These are phyloP conservation scores for Xylaria hypoxylon DNA, from an alignment of 2,329 filamentous ascomycete species.

Conservation along the genomic window DNA sequence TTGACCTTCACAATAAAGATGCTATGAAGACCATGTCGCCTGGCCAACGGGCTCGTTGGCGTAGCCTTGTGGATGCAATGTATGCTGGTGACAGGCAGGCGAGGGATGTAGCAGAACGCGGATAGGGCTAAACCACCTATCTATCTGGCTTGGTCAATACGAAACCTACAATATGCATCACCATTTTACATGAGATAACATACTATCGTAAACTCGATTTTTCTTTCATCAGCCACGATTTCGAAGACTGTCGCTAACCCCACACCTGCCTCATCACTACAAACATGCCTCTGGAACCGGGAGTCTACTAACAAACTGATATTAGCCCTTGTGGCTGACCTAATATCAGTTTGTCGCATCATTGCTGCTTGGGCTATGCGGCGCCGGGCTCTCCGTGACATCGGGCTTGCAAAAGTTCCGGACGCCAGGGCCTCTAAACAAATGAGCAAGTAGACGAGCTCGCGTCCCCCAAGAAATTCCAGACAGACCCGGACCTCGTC, in stretches of 20 bases:
- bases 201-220: too few species aligned
- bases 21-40: not conserved
- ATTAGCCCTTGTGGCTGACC: too few species aligned
- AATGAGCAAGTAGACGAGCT: conserved; percentile 77
- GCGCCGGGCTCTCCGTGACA: conserved; percentile 68
- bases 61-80: conserved; percentile 17
- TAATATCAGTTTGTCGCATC: too few species aligned
- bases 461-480: conserved; percentile 80
- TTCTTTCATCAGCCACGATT: not conserved
- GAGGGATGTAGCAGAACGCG: conserved; percentile 11
- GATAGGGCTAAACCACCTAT: not conserved
- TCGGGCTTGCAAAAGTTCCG: conserved; percentile 77
- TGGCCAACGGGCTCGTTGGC: conserved; percentile 7
- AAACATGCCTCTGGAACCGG: conserved; percentile 26
- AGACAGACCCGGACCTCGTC: conserved; percentile 77
- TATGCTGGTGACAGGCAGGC: not conserved
- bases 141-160: not conserved
- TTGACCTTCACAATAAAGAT: not conserved
- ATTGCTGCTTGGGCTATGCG: conserved; percentile 69
- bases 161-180: conserved; percentile 5
- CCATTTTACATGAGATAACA: not conserved
- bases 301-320: too few species aligned
- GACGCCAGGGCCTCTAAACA: conserved; percentile 81
- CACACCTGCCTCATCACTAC: not conserved
- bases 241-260: not conserved